phyloP scores from a whole-genome alignment of 805 yeast species.

The Metschnikowia kunwiensis region DNA sequence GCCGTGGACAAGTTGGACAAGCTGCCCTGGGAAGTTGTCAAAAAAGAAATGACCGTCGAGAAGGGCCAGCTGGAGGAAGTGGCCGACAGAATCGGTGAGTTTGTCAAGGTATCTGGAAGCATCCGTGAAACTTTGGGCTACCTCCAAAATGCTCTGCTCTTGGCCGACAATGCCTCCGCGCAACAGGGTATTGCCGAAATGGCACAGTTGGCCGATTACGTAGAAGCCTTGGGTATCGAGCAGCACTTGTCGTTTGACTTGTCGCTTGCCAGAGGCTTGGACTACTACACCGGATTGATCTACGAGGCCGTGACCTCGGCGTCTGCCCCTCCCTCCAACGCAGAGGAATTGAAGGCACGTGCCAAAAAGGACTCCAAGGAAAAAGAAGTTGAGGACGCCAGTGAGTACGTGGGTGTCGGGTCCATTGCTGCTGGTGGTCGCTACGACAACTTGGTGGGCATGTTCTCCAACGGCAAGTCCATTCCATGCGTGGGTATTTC shows the following conservation, averaged over 20 bases:
- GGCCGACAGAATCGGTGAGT: conserved; percentile 90
- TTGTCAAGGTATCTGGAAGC: conserved; percentile 79
- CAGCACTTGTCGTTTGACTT: conserved; percentile 77
- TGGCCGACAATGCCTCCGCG: conserved; percentile 69
- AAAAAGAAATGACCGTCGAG: conserved; percentile 86
- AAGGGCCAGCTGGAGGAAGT: conserved; percentile 88
- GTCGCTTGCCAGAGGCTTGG: conserved; percentile 95
- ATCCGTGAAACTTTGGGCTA: conserved; percentile 55
- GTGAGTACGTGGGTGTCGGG: conserved; percentile 96
- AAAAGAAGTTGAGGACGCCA: conserved; percentile 80
- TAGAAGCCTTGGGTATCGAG: conserved; percentile 78
- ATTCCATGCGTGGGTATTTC: conserved; percentile 98
- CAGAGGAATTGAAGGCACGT: conserved; percentile 58
- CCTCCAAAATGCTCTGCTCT: conserved; percentile 55
- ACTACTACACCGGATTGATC: conserved; percentile 94
- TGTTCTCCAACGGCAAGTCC: conserved; percentile 89
- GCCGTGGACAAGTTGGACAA: conserved; percentile 98
- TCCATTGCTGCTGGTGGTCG: conserved; percentile 99
- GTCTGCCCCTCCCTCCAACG: conserved; percentile 91
- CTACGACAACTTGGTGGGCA: conserved; percentile 93
- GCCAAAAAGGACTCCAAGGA: conserved; percentile 36
- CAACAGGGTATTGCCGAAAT: conserved; percentile 79
- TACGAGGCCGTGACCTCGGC: conserved; percentile 95
- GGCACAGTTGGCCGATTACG: conserved; percentile 66
- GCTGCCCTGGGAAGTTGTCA: conserved; percentile 92